Conservation (phyloP, 2,329 filamentous ascomycete genomes). For the Colletotrichum magnum region DNA sequence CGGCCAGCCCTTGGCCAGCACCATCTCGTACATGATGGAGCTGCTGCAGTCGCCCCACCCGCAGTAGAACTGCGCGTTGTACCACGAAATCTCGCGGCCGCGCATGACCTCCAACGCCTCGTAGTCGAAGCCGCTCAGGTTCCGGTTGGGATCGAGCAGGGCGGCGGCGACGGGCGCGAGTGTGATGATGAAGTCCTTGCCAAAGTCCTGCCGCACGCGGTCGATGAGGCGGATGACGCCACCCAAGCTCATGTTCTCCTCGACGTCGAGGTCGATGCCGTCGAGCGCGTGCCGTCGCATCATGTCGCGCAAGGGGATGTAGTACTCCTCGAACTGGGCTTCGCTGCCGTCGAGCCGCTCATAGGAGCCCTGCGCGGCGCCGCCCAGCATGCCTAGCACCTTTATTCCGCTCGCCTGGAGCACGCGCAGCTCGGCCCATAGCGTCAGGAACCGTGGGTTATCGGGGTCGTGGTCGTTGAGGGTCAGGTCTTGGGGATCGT, state of each 20-base stretch:
- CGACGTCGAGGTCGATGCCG: constrained; percentile 84
- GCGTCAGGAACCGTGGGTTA: constrained; percentile 75
- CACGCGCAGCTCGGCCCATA: constrained; percentile 84
- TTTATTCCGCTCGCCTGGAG: constrained; percentile 82
- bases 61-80: constrained; percentile 95
- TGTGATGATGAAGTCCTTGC: constrained; percentile 79
- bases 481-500: constrained; percentile 74
- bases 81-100: constrained; percentile 81
- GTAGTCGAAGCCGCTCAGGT: constrained; percentile 88
- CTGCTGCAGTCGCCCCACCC: constrained; percentile 78
- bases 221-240: constrained; percentile 79
- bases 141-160: constrained; percentile 65
- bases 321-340: constrained; percentile 80
- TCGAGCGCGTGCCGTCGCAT: constrained; percentile 74
- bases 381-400: constrained; percentile 89
- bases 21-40: constrained; percentile 63
- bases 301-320: constrained; percentile 76
- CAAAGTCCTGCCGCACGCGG: constrained; percentile 78
- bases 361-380: constrained; percentile 83
- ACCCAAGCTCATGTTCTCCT: constrained; percentile 79
- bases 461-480: constrained; percentile 85
- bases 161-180: constrained; percentile 87
- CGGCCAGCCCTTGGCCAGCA: constrained; percentile 76
- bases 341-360: constrained; percentile 67
- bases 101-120: constrained; percentile 77